A percentile compares a stretch with the other conserved stretches of the same genome.
These are phyloP conservation scores for Ehretia macrophylla DNA, from an alignment of 257 asterid species.

Conservation along the genomic window DNA sequence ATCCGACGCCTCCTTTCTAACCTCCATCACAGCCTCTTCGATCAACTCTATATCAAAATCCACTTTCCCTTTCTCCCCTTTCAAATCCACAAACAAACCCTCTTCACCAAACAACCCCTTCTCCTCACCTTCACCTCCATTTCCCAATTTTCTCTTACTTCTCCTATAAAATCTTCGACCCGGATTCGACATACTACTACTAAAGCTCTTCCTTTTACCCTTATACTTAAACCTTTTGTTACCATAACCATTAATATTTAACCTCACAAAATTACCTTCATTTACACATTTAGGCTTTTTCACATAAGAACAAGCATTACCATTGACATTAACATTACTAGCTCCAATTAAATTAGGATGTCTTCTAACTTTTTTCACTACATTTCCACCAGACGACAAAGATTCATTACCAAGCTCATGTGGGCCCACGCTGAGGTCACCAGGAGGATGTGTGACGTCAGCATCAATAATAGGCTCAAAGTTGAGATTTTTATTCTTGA, in stretches of 20 bases:
- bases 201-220: slow-evolving; percentile 40
- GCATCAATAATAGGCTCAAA: slow-evolving; percentile 47
- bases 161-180: slow-evolving; percentile 36
- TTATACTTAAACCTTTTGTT: slow-evolving; percentile 57
- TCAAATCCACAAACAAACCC: slow-evolving; percentile 41
- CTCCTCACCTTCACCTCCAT: slow-evolving; percentile 36
- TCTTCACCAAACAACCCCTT: slow-evolving; percentile 48
- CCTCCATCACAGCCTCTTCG: slow-evolving; percentile 67
- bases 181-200: slow-evolving; percentile 34
- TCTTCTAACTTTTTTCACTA: slow-evolving; percentile 30
- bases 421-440: background rate
- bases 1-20: slow-evolving; percentile 59
- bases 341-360: slow-evolving; percentile 50
- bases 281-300: slow-evolving; percentile 47
- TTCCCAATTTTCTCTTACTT: slow-evolving; percentile 33
- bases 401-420: background rate
- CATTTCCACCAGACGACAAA: too few species aligned
- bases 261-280: slow-evolving; percentile 95
- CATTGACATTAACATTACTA: slow-evolving; percentile 4
- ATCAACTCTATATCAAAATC: slow-evolving; percentile 30
- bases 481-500: slow-evolving; percentile 34
- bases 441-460: slow-evolving; percentile 15
- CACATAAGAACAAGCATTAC: slow-evolving; percentile 16
- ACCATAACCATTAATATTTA: slow-evolving; percentile 88
- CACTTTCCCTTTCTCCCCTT: slow-evolving; percentile 26